phyloP scores from a whole-genome alignment of 768 basidiomycete genomes.

The Tubosaeta sp. region DNA sequence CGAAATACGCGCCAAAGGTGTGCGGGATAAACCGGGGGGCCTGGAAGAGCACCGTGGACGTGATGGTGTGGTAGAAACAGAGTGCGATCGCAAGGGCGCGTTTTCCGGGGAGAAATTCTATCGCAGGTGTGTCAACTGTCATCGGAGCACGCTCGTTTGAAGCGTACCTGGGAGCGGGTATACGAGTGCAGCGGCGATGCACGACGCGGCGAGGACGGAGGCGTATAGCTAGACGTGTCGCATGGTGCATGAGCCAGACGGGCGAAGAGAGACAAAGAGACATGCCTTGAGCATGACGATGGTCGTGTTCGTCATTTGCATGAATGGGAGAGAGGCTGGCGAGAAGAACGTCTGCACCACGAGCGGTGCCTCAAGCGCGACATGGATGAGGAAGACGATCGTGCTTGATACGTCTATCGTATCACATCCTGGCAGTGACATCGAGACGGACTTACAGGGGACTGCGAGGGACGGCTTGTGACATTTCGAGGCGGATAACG shows the following conservation, averaged over 20 bases:
- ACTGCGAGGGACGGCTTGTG: constrained; percentile 28
- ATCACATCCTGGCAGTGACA: background rate
- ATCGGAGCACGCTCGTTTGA: background rate
- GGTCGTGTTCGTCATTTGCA: constrained; percentile 81
- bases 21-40: constrained; percentile 78
- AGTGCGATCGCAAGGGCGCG: constrained; percentile 75
- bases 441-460: constrained; percentile 35
- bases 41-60: constrained; percentile 70
- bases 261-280: constrained; percentile 4
- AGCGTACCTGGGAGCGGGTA: constrained; percentile 67
- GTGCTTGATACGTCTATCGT: constrained; percentile 38
- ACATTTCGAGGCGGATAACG: constrained; percentile 7
- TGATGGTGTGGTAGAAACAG: constrained; percentile 69
- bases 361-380: constrained; percentile 74
- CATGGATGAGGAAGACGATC: constrained; percentile 70
- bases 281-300: constrained; percentile 68
- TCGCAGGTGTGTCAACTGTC: background rate
- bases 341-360: constrained; percentile 73
- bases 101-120: constrained; percentile 83
- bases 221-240: constrained; percentile 57
- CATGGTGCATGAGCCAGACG: background rate
- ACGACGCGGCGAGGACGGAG: constrained; percentile 55
- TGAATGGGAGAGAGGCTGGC: constrained; percentile 60
- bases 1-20: constrained; percentile 56
- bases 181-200: constrained; percentile 57